These are phyloP conservation scores for Pleurostoma richardsiae DNA, from an alignment of 2,329 filamentous ascomycete species.

Conservation along the genomic window DNA sequence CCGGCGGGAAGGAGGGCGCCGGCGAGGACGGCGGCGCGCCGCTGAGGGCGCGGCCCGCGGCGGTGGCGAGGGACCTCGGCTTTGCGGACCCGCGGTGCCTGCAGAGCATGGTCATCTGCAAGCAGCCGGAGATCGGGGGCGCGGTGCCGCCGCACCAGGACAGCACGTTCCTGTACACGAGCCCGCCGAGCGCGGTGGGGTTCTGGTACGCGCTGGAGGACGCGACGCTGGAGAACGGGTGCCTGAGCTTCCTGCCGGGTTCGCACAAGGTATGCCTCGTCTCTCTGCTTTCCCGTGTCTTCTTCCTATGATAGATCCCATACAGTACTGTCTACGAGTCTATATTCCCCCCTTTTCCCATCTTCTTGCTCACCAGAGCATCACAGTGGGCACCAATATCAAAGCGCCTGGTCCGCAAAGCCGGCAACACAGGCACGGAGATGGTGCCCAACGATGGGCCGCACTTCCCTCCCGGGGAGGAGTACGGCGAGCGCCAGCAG, in stretches of 20 bases:
- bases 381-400: slow-evolving; percentile 56
- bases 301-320: no score
- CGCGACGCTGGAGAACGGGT: slow-evolving; percentile 80
- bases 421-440: slow-evolving; percentile 51
- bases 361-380: not conserved
- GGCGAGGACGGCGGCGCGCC: slow-evolving; percentile 12
- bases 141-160: slow-evolving; percentile 91
- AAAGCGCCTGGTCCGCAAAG: slow-evolving; percentile 69
- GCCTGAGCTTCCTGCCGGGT: slow-evolving; percentile 78
- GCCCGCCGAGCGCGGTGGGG: slow-evolving; percentile 82
- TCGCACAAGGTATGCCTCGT: slow-evolving; percentile 56
- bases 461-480: slow-evolving; percentile 52
- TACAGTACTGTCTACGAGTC: no score
- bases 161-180: slow-evolving; percentile 85
- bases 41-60: slow-evolving; percentile 38
- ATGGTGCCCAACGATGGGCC: slow-evolving; percentile 66
- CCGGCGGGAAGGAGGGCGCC: slow-evolving; percentile 37
- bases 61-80: slow-evolving; percentile 65
- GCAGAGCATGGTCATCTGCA: slow-evolving; percentile 98
- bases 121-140: slow-evolving; percentile 93
- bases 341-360: not conserved
- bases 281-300: not conserved
- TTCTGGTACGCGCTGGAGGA: slow-evolving; percentile 99
- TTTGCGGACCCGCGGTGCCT: slow-evolving; percentile 73
- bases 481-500: slow-evolving; percentile 37